phyloP scores from a whole-genome alignment of 768 basidiomycete species.

The Thelephora ganbajun region DNA sequence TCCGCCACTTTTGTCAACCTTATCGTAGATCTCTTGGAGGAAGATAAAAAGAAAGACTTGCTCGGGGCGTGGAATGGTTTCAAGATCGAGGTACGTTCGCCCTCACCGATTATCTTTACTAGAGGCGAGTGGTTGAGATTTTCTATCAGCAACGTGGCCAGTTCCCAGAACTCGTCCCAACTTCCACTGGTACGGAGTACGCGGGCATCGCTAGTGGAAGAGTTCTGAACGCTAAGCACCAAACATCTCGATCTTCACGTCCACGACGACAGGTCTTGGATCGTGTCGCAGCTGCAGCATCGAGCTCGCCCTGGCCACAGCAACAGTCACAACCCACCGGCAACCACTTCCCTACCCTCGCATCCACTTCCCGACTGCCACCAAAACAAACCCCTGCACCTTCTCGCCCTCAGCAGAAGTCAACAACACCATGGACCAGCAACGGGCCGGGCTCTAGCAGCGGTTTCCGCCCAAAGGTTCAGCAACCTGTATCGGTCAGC shows the following conservation, averaged over 20 bases:
- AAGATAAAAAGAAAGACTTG: constrained; percentile 70
- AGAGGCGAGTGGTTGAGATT: background rate
- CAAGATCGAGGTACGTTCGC: constrained; percentile 51
- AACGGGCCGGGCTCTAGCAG: constrained; percentile 3
- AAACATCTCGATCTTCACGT: constrained; percentile 43
- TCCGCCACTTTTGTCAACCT: constrained; percentile 62
- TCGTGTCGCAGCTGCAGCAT: constrained; percentile 74
- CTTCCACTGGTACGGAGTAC: constrained; percentile 47
- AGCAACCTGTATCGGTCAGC: constrained; percentile 1
- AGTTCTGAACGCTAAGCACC: constrained; percentile 72
- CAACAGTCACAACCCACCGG: constrained; percentile 7
- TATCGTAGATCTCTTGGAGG: constrained; percentile 67
- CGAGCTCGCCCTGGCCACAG: constrained; percentile 16
- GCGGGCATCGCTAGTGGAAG: constrained; percentile 73
- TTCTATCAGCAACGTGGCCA: constrained; percentile 59
- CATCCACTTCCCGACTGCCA: background rate
- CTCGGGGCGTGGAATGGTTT: constrained; percentile 74
- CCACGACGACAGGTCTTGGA: constrained; percentile 67
- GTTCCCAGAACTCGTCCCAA: constrained; percentile 65
- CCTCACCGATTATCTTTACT: background rate
- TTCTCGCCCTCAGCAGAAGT: constrained; percentile 28
- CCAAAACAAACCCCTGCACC: constrained; percentile 1
- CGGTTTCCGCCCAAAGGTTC: constrained; percentile 5
- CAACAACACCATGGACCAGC: constrained; percentile 48
- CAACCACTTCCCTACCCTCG: constrained; percentile 19